phyloP scores from a whole-genome alignment of 352 stramenopile genomes.

The Thalassiosira exigua region DNA sequence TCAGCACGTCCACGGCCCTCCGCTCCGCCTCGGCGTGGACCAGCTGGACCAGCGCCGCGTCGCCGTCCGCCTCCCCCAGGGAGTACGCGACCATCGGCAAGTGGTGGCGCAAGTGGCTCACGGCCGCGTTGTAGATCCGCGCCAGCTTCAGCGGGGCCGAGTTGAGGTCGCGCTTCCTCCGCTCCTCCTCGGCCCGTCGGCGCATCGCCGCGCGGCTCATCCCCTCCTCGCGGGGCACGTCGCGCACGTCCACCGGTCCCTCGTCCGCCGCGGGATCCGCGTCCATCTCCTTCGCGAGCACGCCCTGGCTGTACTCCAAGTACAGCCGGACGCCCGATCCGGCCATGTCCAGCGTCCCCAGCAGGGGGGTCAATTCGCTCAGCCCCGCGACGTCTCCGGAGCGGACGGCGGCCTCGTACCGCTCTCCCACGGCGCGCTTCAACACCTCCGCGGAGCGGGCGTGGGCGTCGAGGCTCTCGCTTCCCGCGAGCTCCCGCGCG shows the following conservation, averaged over 20 bases:
- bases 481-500: constrained; percentile 12
- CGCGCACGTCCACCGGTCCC: constrained; percentile 10
- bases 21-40: constrained; percentile 80
- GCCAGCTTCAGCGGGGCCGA: constrained; percentile 64
- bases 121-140: constrained; percentile 78
- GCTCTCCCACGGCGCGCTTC: constrained; percentile 65
- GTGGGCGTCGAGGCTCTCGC: constrained; percentile 25
- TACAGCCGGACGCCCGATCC: constrained; percentile 77
- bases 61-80: constrained; percentile 76
- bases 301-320: constrained; percentile 66
- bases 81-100: constrained; percentile 83
- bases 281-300: constrained; percentile 33
- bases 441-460: constrained; percentile 40
- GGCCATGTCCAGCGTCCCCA: constrained; percentile 81
- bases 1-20: constrained; percentile 64
- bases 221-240: constrained; percentile 45
- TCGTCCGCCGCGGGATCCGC: constrained; percentile 4
- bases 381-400: constrained; percentile 69
- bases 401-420: constrained; percentile 78
- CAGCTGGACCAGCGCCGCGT: constrained; percentile 77
- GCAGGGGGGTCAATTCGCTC: constrained; percentile 76
- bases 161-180: constrained; percentile 10
- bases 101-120: constrained; percentile 80
- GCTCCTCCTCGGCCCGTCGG: constrained; percentile 41
- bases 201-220: constrained; percentile 55